Conservation (phyloP, 2,329 filamentous ascomycete species). For the Blastomyces emzantsi region DNA sequence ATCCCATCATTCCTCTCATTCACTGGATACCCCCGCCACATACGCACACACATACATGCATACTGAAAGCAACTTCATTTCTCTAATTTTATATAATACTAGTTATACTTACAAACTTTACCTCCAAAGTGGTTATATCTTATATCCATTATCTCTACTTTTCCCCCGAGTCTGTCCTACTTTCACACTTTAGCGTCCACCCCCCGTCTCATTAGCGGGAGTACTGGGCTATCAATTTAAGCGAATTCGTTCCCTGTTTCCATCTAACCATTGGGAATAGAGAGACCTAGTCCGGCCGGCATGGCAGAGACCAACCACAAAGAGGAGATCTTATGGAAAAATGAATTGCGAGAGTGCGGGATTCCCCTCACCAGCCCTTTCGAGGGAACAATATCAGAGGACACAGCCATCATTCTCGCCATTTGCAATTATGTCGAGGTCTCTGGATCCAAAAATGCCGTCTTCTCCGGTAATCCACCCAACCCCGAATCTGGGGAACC, state of each 20-base stretch:
- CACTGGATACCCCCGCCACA: constrained; percentile 1
- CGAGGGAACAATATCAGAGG: constrained; percentile 1
- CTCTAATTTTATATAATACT: background rate
- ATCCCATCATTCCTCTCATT: background rate
- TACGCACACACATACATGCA: background rate
- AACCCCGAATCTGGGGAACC: constrained; percentile 13
- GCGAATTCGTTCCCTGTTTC: background rate
- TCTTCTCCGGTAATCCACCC: constrained; percentile 3
- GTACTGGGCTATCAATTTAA: background rate
- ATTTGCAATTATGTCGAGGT: constrained; percentile 8
- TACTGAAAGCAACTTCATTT: background rate
- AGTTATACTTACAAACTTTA: constrained; percentile 2
- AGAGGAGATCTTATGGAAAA: background rate
- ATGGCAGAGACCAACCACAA: background rate
- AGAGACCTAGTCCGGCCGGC: too few relatives aligned
- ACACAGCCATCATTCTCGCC: background rate
- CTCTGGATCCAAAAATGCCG: background rate
- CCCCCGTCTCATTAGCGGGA: background rate
- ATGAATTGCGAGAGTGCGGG: background rate
- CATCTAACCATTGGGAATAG: background rate
- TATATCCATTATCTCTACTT: background rate
- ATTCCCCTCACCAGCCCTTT: background rate
- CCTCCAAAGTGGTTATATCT: background rate
- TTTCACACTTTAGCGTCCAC: background rate
- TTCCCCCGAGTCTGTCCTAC: too few relatives aligned